A percentile compares a stretch with the other conserved stretches of the same genome.
phyloP scores from a whole-genome alignment of 192 early-diverging fungal genomes.

The Coemansia sp. region DNA sequence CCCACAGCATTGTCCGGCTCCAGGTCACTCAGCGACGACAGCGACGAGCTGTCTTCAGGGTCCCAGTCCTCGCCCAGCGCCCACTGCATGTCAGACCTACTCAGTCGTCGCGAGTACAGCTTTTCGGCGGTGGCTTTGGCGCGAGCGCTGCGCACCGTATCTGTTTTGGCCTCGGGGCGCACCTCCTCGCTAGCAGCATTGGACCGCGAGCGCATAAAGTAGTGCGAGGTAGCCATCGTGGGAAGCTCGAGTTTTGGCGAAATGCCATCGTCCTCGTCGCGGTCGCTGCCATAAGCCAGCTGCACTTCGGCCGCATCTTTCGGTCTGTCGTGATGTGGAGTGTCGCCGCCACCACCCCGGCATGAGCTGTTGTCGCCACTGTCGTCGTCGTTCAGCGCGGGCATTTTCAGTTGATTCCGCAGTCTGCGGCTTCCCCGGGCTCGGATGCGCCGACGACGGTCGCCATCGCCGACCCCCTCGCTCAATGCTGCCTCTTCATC shows the following conservation, averaged over 20 bases:
- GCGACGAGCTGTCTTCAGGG: slow-evolving; percentile 44
- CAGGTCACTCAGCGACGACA: slow-evolving; percentile 40
- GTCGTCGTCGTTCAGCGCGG: neutral
- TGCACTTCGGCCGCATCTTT: neutral
- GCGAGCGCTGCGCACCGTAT: slow-evolving; percentile 38
- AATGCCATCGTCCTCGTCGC: neutral
- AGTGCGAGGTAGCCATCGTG: slow-evolving; percentile 27
- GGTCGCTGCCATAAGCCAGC: neutral
- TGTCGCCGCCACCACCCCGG: neutral
- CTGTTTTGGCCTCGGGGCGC: slow-evolving; percentile 51
- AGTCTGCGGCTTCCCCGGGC: slow-evolving; percentile 3
- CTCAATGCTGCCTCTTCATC: neutral
- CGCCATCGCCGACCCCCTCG: neutral
- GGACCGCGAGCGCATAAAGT: slow-evolving; percentile 48
- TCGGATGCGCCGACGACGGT: neutral
- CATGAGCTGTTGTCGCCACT: neutral
- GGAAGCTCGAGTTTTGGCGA: neutral
- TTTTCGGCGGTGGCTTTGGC: slow-evolving; percentile 38
- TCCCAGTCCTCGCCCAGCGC: slow-evolving; percentile 56
- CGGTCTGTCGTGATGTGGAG: neutral
- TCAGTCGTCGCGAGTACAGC: slow-evolving; percentile 47
- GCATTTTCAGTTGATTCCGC: slow-evolving; percentile 12
- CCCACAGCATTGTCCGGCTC: slow-evolving; percentile 15
- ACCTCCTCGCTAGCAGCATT: slow-evolving; percentile 54
- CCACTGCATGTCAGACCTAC: slow-evolving; percentile 55